These are phyloP conservation scores for Magnusiomyces ingens DNA, from an alignment of 1,139 yeast species.

Conservation along the genomic window DNA sequence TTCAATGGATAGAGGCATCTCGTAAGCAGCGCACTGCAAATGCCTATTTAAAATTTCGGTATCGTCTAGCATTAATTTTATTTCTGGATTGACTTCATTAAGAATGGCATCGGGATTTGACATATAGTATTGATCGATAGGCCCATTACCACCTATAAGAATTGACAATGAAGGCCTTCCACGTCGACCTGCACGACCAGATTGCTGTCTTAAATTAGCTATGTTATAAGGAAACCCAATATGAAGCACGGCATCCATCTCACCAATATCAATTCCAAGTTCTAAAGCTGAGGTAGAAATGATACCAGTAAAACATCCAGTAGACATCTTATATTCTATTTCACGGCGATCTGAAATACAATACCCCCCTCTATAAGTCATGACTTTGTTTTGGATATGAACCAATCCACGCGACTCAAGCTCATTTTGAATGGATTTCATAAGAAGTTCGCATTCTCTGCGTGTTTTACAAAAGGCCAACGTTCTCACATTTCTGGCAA, in stretches of 20 bases:
- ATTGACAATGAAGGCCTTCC: conserved; percentile 69
- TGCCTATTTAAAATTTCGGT: conserved; percentile 65
- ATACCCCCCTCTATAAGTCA: conserved; percentile 95
- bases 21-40: conserved; percentile 91
- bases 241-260: conserved; percentile 80
- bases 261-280: conserved; percentile 90
- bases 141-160: conserved; percentile 76
- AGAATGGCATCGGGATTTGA: conserved; percentile 60
- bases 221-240: conserved; percentile 89
- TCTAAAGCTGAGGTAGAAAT: conserved; percentile 94
- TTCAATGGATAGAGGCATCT: conserved; percentile 52
- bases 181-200: conserved; percentile 93
- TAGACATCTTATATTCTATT: conserved; percentile 85
- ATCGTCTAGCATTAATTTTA: conserved; percentile 50
- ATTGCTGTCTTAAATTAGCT: conserved; percentile 86
- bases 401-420: conserved; percentile 35
- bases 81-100: conserved; percentile 35
- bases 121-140: conserved; percentile 81
- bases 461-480: conserved; percentile 89
- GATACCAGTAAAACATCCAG: conserved; percentile 75
- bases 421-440: conserved; percentile 66
- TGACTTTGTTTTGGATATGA: conserved; percentile 45
- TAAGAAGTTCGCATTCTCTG: conserved; percentile 74
- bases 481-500: conserved; percentile 61
- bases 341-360: conserved; percentile 75